A percentile compares a stretch with the other conserved stretches of the same genome.
Evolutionary conservation across 495 filamentous ascomycete species (phyloP).

Genomic region (Endocarpon pusillum): DNA sequence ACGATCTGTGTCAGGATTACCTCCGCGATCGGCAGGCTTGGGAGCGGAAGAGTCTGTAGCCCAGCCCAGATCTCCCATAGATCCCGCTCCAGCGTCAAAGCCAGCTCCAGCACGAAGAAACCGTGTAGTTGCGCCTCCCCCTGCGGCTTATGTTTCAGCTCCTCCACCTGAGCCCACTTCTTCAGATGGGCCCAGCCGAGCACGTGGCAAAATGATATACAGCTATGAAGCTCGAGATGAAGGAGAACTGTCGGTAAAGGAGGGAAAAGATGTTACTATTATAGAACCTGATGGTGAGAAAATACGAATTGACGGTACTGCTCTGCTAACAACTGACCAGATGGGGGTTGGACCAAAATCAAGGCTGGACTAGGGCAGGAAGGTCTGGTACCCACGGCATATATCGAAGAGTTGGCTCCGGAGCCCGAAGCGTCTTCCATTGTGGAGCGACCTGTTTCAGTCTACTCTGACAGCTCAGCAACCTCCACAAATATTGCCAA

Average conservation of each 20-base stretch:
- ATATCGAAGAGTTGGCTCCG: constrained; percentile 40
- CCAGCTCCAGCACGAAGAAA: constrained; percentile 33
- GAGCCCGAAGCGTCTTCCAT: constrained; percentile 26
- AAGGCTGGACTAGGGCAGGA: constrained; percentile 41
- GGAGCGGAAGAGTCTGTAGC: constrained; percentile 29
- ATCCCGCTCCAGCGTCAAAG: constrained; percentile 20
- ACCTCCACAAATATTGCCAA: constrained; percentile 40
- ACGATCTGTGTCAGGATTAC: constrained; percentile 46
- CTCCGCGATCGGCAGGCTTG: too few species aligned
- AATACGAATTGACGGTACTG: constrained; percentile 1
- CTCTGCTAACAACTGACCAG: constrained; percentile 23
- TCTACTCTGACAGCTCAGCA: constrained; percentile 66
- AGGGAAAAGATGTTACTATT: constrained; percentile 57
- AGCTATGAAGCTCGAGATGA: constrained; percentile 58
- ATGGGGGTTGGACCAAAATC: constrained; percentile 86
- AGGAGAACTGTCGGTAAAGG: constrained; percentile 65
- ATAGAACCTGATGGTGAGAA: constrained; percentile 77
- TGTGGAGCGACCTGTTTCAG: constrained; percentile 39
- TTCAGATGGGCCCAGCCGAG: constrained; percentile 26
- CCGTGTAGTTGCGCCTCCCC: constrained; percentile 74
- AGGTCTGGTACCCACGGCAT: constrained; percentile 76
- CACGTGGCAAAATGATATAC: constrained; percentile 79
- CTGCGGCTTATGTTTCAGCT: constrained; percentile 55
- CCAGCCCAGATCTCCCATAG: constrained; percentile 19
- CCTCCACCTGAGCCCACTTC: constrained; percentile 27